Base-by-base conservation (phyloP, 2,329 filamentous ascomycete genomes). In the Juglanconis sp. region DNA sequence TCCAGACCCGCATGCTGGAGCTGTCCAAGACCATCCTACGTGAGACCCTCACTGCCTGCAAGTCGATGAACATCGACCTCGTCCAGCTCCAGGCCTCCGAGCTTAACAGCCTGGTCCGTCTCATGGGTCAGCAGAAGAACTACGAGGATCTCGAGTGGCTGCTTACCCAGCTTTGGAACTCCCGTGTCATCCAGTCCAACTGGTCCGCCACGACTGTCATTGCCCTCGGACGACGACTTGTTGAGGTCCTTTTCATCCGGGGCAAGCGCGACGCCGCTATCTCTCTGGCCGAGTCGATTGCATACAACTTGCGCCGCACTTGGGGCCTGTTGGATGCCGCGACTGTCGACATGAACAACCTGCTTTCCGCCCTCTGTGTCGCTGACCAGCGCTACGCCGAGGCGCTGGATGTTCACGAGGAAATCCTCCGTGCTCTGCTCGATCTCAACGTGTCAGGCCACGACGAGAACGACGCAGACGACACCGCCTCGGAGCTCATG, bases 91-190 rank as follows among this genome's bases (percentile, higher is more conserved):
- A 63, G 55, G 58, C 61, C 32, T 52, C 50, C 15, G 61, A 63
- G 58, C 61, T 63, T 32, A 63, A 63, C 61, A 63, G 61, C 46
- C 52, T 63, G 47, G 61, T 63, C 46, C 58, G 61, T 40, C 61
- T 63, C 35, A 63, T 63, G 61, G 61, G 61, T 35, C 61, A 63
- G 46, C 61, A 63, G 55, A 63, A 63, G 61, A 63, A 63, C 54
- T 63, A 63, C 53, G 61, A 63, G 58, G 61, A 63, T 17, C 61
- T 63, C 24, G 61, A 63, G 58, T 63, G 61, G 61, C 61, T 63
- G 30, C 61, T 63, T 35, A 63, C 58, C 47, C 61, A 63, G 55
- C 61, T 63, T 35, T 63, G 61, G 61, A 61, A 63, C 52, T 63
- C 61, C 24, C 61, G 61, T 61, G 49, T 63, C 59, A 61, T 63